A percentile compares a stretch with the other conserved stretches of the same genome.
phyloP scores from a whole-genome alignment of 1,284 basidiomycete species.

The Apiotrichum laibachii region DNA sequence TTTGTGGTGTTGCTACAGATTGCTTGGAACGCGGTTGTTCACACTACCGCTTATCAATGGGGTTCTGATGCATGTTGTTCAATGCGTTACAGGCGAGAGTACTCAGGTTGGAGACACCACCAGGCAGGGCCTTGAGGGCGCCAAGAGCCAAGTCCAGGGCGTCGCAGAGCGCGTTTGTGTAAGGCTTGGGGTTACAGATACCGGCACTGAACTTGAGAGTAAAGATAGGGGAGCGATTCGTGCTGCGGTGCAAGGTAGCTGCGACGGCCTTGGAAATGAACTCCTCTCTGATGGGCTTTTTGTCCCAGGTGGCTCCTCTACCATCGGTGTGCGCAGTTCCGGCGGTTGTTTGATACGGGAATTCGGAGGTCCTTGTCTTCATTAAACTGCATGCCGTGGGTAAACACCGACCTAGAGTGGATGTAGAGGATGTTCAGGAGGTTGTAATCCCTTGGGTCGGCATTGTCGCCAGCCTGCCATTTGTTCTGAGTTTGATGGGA shows the following conservation, averaged over 20 bases:
- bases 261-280: background rate
- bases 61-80: too few relatives aligned
- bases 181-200: background rate
- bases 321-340: background rate
- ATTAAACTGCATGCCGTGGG: too few relatives aligned
- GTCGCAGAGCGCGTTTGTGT: background rate
- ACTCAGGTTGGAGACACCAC: too few relatives aligned
- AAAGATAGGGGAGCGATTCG: background rate
- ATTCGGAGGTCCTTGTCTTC: background rate
- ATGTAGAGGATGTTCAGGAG: too few relatives aligned
- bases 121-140: conserved; percentile 37
- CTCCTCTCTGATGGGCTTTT: background rate
- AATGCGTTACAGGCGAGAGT: too few relatives aligned
- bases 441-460: too few relatives aligned
- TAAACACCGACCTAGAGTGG: too few relatives aligned
- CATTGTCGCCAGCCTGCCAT: too few relatives aligned
- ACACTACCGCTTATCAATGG: too few relatives aligned
- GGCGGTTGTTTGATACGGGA: background rate
- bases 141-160: conserved; percentile 13
- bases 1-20: too few relatives aligned
- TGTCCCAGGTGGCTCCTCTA: background rate
- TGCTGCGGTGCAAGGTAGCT: background rate
- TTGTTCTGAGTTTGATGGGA: too few relatives aligned
- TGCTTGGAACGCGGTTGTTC: too few relatives aligned
- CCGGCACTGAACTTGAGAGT: background rate